A percentile compares a stretch with the other conserved stretches of the same genome.
Evolutionary conservation across 2,329 filamentous ascomycete species (phyloP).

Genomic region (Microcera coccophila): DNA sequence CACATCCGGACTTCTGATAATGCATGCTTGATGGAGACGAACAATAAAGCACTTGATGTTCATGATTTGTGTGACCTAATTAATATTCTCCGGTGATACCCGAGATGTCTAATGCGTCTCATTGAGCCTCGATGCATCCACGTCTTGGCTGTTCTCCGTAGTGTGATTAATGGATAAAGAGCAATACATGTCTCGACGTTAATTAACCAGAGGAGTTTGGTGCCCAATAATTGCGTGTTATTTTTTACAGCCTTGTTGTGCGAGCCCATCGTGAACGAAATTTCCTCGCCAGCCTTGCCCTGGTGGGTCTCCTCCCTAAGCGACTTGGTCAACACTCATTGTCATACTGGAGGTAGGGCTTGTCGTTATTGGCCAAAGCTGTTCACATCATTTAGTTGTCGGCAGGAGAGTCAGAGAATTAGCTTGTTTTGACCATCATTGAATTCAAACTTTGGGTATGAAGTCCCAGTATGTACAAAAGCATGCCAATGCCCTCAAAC

Average conservation of each 20-base stretch:
- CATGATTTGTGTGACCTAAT: background rate
- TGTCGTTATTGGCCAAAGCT: too few species aligned
- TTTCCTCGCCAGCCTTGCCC: conserved; percentile 22
- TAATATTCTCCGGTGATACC: too few species aligned
- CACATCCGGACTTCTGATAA: conserved; percentile 39
- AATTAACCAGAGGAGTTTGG: too few species aligned
- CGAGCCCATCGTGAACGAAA: conserved; percentile 17
- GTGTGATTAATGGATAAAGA: too few species aligned
- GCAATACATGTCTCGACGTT: too few species aligned
- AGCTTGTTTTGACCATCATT: conserved; percentile 12
- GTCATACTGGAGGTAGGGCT: too few species aligned
- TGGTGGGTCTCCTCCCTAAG: conserved; percentile 21
- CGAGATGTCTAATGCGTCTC: too few species aligned
- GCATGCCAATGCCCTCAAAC: conserved; percentile 33
- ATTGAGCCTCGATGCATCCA: too few species aligned
- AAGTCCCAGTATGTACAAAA: conserved; percentile 29
- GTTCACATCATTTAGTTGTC: background rate
- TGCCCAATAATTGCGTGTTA: too few species aligned
- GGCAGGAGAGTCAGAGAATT: too few species aligned
- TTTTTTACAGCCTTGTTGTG: conserved; percentile 23
- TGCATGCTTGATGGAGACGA: conserved; percentile 37
- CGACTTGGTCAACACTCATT: too few species aligned
- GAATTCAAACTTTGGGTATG: conserved; percentile 30
- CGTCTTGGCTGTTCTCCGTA: too few species aligned
- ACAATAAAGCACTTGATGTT: conserved; percentile 9